Evolutionary conservation across 352 stramenopile genomes (phyloP), one percentile per base, ranked within the genome.

Genomic region (Phytophthora tubulina): DNA sequence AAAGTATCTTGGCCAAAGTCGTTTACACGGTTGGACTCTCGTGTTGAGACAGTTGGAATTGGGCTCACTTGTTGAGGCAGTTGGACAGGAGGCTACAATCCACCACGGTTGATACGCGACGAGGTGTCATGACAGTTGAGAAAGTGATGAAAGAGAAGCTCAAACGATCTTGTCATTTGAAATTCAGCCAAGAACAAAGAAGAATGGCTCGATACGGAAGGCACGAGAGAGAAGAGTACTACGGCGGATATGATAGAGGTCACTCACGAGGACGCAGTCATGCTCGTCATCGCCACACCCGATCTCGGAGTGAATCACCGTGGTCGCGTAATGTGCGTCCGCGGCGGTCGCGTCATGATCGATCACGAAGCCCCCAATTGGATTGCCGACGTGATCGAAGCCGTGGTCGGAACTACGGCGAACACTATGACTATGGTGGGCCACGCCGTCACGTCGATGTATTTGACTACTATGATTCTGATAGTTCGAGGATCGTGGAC

Each of bases 71-170:
- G 21, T 27, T 27, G 21, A 27, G 56, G 17, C 50, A 69, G 63
- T 73, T 73, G 56, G 60, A 64, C 21, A 67, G 3, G 31, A 58
- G 27, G n/a, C 14, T 11, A 14, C n/a, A 56, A 27, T 17, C 36
- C 65, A 63, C 63, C 49, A 62, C 42, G 32, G 57, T 63, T 67
- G 42, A 21, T 51, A 38, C 35, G 67, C 54, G 69, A 72, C 63
- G 32, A 61, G 63, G 60, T 46, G n/a, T 5, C 42, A 63, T 46
- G 45, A 48, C 13, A 27, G 51, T 60, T 60, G 59, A 42, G 38
- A 63, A 63, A 46, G 57, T 63, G 64, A 54, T 17, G 27, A 55
- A 48, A 27, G 42, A 54, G 32, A 55, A 17, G 17, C 46, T 21
- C n/a, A 13, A 36, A 59, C n/a, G n/a, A 46, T 48, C n/a, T 55